phyloP scores from a whole-genome alignment of 306 rosid genomes.

The Quercus glauca region DNA sequence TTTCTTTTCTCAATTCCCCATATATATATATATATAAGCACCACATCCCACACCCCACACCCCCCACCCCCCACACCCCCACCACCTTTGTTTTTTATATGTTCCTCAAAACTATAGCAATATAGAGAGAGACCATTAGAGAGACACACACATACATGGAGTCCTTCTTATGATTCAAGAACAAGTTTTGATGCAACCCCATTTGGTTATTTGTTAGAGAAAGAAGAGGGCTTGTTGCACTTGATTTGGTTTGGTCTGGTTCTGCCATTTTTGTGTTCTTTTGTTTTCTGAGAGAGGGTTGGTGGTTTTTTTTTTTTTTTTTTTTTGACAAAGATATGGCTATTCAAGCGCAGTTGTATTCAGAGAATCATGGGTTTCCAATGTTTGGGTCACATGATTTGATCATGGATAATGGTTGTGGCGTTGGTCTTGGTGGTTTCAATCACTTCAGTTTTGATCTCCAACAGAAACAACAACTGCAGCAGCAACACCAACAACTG shows the following conservation, averaged over 20 bases:
- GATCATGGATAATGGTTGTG: slow-evolving; percentile 31
- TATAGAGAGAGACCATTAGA: neutral
- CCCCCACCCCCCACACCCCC: slow-evolving; percentile 1
- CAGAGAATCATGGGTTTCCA: slow-evolving; percentile 39
- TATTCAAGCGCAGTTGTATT: slow-evolving; percentile 52
- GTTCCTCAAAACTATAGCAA: neutral
- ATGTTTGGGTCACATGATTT: slow-evolving; percentile 31
- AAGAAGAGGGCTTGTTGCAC: neutral
- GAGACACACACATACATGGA: no score
- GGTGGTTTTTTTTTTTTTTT: neutral
- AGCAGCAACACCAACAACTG: slow-evolving; percentile 2
- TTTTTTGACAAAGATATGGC: slow-evolving; percentile 36
- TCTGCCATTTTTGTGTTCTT: neutral
- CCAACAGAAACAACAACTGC: slow-evolving; percentile 38
- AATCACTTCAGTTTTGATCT: slow-evolving; percentile 29
- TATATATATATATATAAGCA: slow-evolving; percentile 3
- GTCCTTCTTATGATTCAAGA: neutral
- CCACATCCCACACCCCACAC: slow-evolving; percentile 1
- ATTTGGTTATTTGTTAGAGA: neutral
- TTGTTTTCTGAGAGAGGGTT: neutral
- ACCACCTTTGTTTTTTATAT: slow-evolving; percentile 8
- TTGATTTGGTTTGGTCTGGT: neutral
- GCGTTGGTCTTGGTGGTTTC: slow-evolving; percentile 13
- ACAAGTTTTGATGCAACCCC: neutral
- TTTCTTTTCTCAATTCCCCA: neutral